Evolutionary conservation across 2,329 filamentous ascomycete species (phyloP), one percentile per base, ranked within the genome.

Genomic region (Coleophoma eucalyptorum): DNA sequence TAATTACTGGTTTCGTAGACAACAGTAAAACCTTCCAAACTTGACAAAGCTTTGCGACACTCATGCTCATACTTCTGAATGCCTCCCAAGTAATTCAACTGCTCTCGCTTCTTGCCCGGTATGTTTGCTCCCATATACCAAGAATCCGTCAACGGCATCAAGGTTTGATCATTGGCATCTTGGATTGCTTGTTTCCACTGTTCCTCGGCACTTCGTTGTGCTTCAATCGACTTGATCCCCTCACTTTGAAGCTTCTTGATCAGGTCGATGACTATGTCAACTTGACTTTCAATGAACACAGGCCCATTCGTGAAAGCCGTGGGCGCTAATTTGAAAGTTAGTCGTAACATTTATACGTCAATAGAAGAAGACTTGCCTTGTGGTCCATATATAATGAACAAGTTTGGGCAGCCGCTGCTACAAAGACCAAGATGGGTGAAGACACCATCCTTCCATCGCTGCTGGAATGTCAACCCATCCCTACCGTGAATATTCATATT

Each of bases 111-210:
- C 66, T 83, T 82, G 0, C 74, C 78, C 0, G 80, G 79, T 1
- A 81, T 69, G 40, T 69, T 79, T 0, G 72, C 75, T 3, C 81
- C 80, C 74, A 81, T 79, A 55, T 80, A 83, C 18, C 76, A 82
- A 7, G 71, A 77, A 20, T 65, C 68, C 0, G 72, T 73, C 0
- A 67, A 74, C 0, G 77, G 76, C 51, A 84, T 72, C 3, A 84
- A 64, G 3, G 70, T 71, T 11, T 40, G 58, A 57, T 80, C 64
- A 43, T 70, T 75, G 2, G 78, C 48, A 2, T 74, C 68, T n/a
- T 74, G 57, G 20, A 83, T 70, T 12, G 67, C 62, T 41, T 74
- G 60, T 59, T 76, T 80, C 77, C 78, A 84, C 5, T 67, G 58
- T 5, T 71, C 61, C 6, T 74, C 68, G 0, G 74, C 73, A 37